Percentiles rank a stretch among this genome's conserved stretches.
Conservation (phyloP, 169 alveolate species). For the Plasmodium knowlesi region DNA sequence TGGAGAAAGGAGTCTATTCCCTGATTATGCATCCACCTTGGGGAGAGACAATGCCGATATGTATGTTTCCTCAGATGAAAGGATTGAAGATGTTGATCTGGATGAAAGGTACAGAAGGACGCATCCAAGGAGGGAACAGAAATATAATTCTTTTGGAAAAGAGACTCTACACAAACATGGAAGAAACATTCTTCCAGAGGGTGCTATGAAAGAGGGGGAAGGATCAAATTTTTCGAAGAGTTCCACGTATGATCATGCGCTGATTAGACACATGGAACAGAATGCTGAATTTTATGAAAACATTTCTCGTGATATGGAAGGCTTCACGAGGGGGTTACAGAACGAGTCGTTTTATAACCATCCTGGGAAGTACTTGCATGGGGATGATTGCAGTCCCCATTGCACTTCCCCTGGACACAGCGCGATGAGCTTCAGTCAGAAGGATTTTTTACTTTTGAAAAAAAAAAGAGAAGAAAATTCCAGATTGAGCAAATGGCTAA, state of each 20-base stretch:
- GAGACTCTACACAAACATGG: neutral
- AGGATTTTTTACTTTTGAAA: constrained; percentile 47
- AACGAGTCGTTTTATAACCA: neutral
- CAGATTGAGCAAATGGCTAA: constrained; percentile 50
- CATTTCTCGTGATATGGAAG: constrained; percentile 1
- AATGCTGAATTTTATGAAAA: neutral
- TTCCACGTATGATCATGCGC: neutral
- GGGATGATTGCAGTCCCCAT: neutral
- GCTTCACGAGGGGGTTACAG: neutral
- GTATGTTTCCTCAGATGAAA: neutral
- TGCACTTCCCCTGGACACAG: neutral
- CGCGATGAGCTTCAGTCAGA: constrained; percentile 7
- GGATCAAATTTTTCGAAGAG: neutral
- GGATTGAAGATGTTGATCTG: neutral
- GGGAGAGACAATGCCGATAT: neutral
- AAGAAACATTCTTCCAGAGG: neutral
- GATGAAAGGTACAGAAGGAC: neutral
- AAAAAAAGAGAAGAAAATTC: constrained; percentile 22
- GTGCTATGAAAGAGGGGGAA: neutral
- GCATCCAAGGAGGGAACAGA: neutral
- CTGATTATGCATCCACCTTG: neutral
- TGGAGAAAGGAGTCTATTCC: neutral
- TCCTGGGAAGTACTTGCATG: neutral
- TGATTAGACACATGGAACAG: neutral
- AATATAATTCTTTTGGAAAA: neutral